Evolutionary conservation across 352 stramenopile species (phyloP), one percentile per base, ranked within the genome.

Genomic region (Phytophthora tubulina): DNA sequence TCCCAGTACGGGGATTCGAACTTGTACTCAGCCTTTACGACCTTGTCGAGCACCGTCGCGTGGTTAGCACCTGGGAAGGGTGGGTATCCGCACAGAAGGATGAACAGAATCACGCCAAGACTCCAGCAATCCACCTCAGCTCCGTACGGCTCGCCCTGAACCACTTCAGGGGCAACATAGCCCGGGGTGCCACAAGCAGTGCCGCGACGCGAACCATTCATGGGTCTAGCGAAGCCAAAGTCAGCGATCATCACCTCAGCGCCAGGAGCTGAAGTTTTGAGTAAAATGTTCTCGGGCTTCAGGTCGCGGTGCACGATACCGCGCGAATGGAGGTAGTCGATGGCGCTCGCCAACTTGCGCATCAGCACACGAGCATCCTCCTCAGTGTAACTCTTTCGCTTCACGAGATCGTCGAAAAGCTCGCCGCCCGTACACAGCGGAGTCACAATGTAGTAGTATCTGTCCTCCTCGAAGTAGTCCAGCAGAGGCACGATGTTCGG

Each of bases 351-450:
- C 11, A 99, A 79, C 45, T 93, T 97, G 7, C 82, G 81, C 53
- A 98, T 92, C 8, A 99, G 80, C 44, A 93, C 82, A 17, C 96
- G 80, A 6, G 97, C 97, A 75, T 99, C 94, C 50, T 96, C 92
- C 73, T 99, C 98, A 6, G 88, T 98, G 81, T 99, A 99, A 51
- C 87, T 94, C 54, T 97, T 96, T 31, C 96, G 91, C 63, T 98
- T 90, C 0, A 98, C 91, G 7, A 99, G 88, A 38, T 95, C 84
- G 61, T 99, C 96, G 82, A 99, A 99, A 1, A 99, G 81, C 67
- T 99, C 97, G 7, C 97, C 92, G 44, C 93, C 93, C 1, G 81
- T 92, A 52, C 83, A 90, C 46, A 92, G 58, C 61, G 85, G 85
- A 21, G 87, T 96, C 15, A 96, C 89, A 61, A 94, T 83, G 57